phyloP scores from a whole-genome alignment of 495 filamentous ascomycete species.

The Bacidia rubella region DNA sequence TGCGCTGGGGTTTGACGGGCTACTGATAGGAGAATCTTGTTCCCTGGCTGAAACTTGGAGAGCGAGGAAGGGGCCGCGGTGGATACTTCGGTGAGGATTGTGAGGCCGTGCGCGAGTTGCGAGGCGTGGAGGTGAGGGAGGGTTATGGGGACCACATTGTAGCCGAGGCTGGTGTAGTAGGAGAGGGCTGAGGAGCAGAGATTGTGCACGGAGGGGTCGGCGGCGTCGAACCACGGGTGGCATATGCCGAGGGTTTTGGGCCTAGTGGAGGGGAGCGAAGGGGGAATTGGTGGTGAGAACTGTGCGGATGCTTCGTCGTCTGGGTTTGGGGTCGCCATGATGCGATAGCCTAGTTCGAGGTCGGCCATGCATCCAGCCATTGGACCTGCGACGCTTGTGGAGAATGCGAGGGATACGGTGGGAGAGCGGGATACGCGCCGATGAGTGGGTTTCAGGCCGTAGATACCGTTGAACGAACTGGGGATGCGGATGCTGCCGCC shows the following conservation, averaged over 20 bases:
- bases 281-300: conserved; percentile 35
- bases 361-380: conserved; percentile 67
- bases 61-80: conserved; percentile 30
- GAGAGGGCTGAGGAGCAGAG: conserved; percentile 46
- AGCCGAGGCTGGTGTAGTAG: conserved; percentile 46
- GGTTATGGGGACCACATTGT: conserved; percentile 56
- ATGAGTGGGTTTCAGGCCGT: conserved; percentile 76
- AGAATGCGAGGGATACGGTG: conserved; percentile 44
- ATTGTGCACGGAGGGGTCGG: conserved; percentile 47
- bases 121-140: conserved; percentile 61
- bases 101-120: conserved; percentile 66
- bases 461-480: conserved; percentile 69
- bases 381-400: conserved; percentile 59
- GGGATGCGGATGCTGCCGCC: conserved; percentile 81
- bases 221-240: conserved; percentile 58
- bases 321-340: conserved; percentile 61
- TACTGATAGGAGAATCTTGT: conserved; percentile 57
- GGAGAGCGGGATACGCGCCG: conserved; percentile 56
- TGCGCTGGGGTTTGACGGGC: conserved; percentile 47
- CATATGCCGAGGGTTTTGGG: conserved; percentile 55
- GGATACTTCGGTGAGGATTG: conserved; percentile 59
- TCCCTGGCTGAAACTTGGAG: conserved; percentile 47
- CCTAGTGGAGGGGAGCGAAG: conserved; percentile 17
- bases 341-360: conserved; percentile 66
- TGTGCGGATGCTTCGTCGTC: conserved; percentile 31